phyloP scores from a whole-genome alignment of 805 yeast genomes.

The Starmerella tilneyi region DNA sequence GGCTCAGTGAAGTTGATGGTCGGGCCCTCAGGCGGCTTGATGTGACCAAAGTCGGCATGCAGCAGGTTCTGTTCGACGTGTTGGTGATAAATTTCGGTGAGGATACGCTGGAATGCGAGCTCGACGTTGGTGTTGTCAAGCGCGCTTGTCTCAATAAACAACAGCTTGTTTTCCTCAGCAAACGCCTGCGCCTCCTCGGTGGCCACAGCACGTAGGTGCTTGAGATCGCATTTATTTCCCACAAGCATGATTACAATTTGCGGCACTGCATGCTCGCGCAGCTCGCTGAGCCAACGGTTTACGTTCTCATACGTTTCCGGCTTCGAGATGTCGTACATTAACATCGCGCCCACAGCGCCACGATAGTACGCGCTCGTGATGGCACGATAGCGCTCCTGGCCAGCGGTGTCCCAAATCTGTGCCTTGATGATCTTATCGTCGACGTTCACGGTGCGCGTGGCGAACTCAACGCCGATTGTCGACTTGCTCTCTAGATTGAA shows the following conservation, averaged over 20 bases:
- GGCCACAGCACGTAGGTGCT: constrained; percentile 91
- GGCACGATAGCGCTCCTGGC: constrained; percentile 97
- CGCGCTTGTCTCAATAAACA: constrained; percentile 95
- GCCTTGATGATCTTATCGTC: constrained; percentile 94
- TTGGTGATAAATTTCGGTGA: constrained; percentile 92
- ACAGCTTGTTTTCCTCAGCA: constrained; percentile 66
- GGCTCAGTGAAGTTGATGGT: constrained; percentile 91
- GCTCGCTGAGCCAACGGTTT: constrained; percentile 86
- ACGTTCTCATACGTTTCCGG: constrained; percentile 83
- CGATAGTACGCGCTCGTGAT: constrained; percentile 94
- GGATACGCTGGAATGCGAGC: constrained; percentile 81
- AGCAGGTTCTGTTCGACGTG: constrained; percentile 80
- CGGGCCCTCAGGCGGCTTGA: constrained; percentile 72
- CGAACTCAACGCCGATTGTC: constrained; percentile 96
- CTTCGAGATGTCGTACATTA: constrained; percentile 90
- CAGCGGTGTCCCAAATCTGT: constrained; percentile 99
- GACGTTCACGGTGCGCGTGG: constrained; percentile 85
- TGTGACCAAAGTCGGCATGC: constrained; percentile 57
- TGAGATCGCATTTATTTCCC: constrained; percentile 91
- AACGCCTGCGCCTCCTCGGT: constrained; percentile 94
- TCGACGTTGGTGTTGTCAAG: constrained; percentile 91
- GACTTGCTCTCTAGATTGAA: constrained; percentile 89
- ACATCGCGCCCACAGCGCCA: constrained; percentile 95
- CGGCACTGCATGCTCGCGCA: constrained; percentile 93
- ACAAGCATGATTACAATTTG: constrained; percentile 93